Evolutionary conservation across 495 filamentous ascomycete genomes (phyloP).

Genomic region (Annulohypoxylon maeteangense): DNA sequence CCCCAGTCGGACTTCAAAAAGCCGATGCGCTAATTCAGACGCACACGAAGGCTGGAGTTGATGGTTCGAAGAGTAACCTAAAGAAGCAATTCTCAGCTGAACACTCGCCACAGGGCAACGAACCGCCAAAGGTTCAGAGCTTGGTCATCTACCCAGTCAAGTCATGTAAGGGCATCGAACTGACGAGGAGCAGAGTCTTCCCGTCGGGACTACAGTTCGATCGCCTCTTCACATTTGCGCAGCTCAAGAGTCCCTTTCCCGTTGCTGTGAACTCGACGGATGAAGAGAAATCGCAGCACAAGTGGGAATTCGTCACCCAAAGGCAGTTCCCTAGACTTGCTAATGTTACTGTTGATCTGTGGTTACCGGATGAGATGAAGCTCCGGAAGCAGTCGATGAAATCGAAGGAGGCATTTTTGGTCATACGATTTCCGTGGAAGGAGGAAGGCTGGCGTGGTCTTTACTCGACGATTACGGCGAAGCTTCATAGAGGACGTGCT

Average conservation of each 20-base stretch:
- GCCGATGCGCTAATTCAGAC: conserved; percentile 61
- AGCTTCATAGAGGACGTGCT: conserved; percentile 55
- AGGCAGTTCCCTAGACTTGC: conserved; percentile 77
- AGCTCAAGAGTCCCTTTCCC: conserved; percentile 67
- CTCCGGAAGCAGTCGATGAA: conserved; percentile 54
- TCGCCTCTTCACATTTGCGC: conserved; percentile 84
- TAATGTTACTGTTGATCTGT: conserved; percentile 79
- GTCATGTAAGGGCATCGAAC: conserved; percentile 83
- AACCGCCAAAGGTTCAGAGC: conserved; percentile 69
- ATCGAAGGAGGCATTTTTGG: conserved; percentile 64
- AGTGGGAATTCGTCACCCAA: conserved; percentile 86
- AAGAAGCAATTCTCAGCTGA: conserved; percentile 53
- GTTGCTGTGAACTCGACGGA: conserved; percentile 51
- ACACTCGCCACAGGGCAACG: conserved; percentile 45
- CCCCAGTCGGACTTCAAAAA: conserved; percentile 55
- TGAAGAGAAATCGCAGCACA: conserved; percentile 58
- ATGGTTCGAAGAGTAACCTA: conserved; percentile 54
- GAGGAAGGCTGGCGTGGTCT: conserved; percentile 56
- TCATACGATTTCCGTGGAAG: conserved; percentile 69
- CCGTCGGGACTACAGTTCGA: conserved; percentile 82
- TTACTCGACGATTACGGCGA: conserved; percentile 53
- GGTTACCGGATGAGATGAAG: conserved; percentile 75
- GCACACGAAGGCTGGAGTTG: conserved; percentile 53
- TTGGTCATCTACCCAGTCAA: conserved; percentile 91
- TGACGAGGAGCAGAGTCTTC: conserved; percentile 72